Evolutionary conservation across 345 rosid genomes (phyloP).

Genomic region (Moricandia moricandioides): DNA sequence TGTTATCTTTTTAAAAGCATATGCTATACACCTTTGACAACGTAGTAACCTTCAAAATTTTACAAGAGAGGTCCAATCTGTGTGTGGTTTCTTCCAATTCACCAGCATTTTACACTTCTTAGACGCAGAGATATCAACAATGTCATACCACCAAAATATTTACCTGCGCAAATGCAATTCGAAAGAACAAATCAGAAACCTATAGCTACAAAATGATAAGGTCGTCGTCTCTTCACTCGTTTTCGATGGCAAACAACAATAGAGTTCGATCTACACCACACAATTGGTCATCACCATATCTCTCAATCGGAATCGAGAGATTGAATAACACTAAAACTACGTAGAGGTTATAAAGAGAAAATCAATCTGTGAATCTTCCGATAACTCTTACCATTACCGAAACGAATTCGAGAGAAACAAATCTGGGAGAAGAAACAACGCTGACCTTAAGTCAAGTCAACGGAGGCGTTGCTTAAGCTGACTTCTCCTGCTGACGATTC

Average conservation of each 20-base stretch:
- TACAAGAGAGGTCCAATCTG: conserved; percentile 38
- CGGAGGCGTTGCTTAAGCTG: conserved; percentile 22
- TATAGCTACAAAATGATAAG: not conserved
- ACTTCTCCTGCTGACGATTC: conserved; percentile 6
- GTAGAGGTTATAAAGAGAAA: not conserved
- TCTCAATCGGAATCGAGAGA: conserved; percentile 16
- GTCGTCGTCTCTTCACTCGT: not conserved
- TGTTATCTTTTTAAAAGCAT: conserved; percentile 32
- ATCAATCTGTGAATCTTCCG: not conserved
- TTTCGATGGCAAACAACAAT: not conserved
- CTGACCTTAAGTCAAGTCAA: conserved; percentile 40
- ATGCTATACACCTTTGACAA: conserved; percentile 46
- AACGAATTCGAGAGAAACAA: conserved; percentile 31
- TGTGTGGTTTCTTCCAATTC: conserved; percentile 67
- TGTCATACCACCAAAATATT: conserved; percentile 13
- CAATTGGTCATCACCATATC: conserved; percentile 25
- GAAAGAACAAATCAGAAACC: conserved; percentile 3
- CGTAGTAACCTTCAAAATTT: conserved; percentile 34
- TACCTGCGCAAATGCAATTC: conserved; percentile 17
- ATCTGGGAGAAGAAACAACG: conserved; percentile 32
- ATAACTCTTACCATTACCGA: conserved; percentile 16
- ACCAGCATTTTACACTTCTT: conserved; percentile 53
- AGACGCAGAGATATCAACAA: conserved; percentile 36
- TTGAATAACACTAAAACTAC: too few relatives aligned
- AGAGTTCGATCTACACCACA: conserved; percentile 19